Evolutionary conservation across 257 asterid genomes (phyloP), one percentile per base, ranked within the genome.

Genomic region (Thymus quinquecostatus): DNA sequence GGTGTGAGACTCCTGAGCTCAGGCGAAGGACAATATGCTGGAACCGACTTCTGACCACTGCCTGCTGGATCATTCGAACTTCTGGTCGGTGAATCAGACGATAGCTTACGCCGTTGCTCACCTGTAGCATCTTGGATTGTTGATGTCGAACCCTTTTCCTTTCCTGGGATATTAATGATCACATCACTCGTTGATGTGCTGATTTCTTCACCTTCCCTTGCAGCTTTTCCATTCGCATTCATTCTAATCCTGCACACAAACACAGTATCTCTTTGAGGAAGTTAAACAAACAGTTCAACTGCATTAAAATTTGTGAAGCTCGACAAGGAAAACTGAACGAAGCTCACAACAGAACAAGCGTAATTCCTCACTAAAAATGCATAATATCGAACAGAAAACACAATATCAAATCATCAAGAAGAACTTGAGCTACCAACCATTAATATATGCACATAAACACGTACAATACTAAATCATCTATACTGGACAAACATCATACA

Each of bases 11-110:
- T 79, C 11, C 57, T 67, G 67, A 77, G 77, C 68, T 90, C 96
- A 69, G 98, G 91, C 8, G 98, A 86, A 74, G 89, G 57, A 73
- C 70, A 83, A 66, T 66, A 79, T 41, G 76, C 45, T 12, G 81
- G 75, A 50, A 66, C 80, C 4, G 82, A 63, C 33, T 69, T 79
- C 41, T 73, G 85, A 36, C 78, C 61, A 72, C 59, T 63, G 27
- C n/a, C 61, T 57, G 80, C 67, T 6, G 83, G 78, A 77, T 83
- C 88, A 45, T 55, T 65, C 0, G 92, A 80, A 14, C 72, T n/a
- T 53, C 77, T 67, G 48, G 14, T 76, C 38, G 95, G 86, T 36
- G 88, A 80, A 80, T 72, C 84, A 51, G 74, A 29, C 7, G 66
- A 53, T 48, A 70, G 55, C 50, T 75, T 80, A 40, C 72, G 49